Evolutionary conservation across 768 basidiomycete genomes (phyloP), one percentile per base, ranked within the genome.

Genomic region (Trametes maxima): DNA sequence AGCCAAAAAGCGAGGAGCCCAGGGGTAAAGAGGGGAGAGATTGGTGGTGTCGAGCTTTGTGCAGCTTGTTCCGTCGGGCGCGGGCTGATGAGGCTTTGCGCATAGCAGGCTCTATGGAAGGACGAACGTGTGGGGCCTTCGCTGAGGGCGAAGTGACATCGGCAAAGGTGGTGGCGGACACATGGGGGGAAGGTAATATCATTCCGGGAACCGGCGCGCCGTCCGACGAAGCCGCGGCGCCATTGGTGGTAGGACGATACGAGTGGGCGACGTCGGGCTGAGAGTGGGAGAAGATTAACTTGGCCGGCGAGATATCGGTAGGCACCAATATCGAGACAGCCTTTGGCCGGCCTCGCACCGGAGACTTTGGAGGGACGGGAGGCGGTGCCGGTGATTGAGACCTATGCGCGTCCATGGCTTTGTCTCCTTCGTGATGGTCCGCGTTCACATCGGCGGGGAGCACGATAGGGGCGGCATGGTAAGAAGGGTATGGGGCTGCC

Each of bases 321-420:
- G 63, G 66, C 40, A 57, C 50, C 11, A 61, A 11, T 39, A 61
- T 61, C 40, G 65, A 60, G 35, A 66, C 61, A 40, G 65, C 51
- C 53, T 62, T 66, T 42, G 54, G 22, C 24, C 54, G 54, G 42
- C 48, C 45, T 14, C 48, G 51, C 19, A 35, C n/a, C 52, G 54
- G 59, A 5, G 55, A 42, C 44, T 67, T 67, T 19, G 62, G 62
- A 17, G 65, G 65, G 14, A 64, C 51, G 16, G 65, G 65, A 5
- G 65, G 65, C 33, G 65, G 62, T 37, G 54, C 37, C 24, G 56
- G n/a, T 14, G 46, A 33, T 28, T 14, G 39, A 14, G 54, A 47
- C n/a, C 13, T 44, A 4, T 40, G 54, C 24, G 43, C 49, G 48
- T 56, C 28, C 44, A 21, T 42, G 25, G 11, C 48, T 40, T 55